Base-by-base conservation (phyloP, 2,329 filamentous ascomycete species). In the Aspergillus puulaauensis region DNA sequence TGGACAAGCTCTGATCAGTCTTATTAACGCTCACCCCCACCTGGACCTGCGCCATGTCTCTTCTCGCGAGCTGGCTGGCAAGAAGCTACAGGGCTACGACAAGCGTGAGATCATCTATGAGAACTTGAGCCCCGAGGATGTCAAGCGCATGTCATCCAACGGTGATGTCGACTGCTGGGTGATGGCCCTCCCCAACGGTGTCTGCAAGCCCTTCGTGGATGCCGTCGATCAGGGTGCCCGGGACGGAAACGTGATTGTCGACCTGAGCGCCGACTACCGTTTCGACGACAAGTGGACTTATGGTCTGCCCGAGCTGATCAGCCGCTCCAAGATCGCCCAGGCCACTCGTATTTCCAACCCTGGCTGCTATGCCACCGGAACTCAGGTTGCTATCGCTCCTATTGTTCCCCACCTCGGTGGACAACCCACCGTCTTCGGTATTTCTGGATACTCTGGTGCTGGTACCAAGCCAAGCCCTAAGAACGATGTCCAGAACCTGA, bases 211-310 rank as follows among this genome's bases (percentile, higher is more conserved):
- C 0, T 99, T 89, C 66, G 89, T 98, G 9, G 91, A 98, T 63
- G 93, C 93, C 7, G 85, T 98, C 53, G 85, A 93, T 66, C 83
- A 89, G 69, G 85, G 83, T 33, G 86, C 86, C 57, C 83, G 85
- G 52, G 79, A 82, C 68, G 83, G 84, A 61, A 92, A 90, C 66
- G 80, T 98, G 41, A 90, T 98, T 65, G 83, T 99, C 46, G 95
- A 99, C 73, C 84, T 99, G 37, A 96, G 92, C n/a, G 95, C 95
- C 59, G 95, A 99, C 78, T 96, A 96, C 77, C 88, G 93, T 51
- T 98, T 97, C 73, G 89, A 96, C 70, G 79, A 82, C 56, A 82
- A 83, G 23, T 96, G 92, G 93, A 91, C 90, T 0, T 98, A 97
- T 70, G 91, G 91, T 66, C 86, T 97, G 4, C 92, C 92, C 14